phyloP scores from a whole-genome alignment of 2,329 filamentous ascomycete genomes.

The Tothia fuscella region DNA sequence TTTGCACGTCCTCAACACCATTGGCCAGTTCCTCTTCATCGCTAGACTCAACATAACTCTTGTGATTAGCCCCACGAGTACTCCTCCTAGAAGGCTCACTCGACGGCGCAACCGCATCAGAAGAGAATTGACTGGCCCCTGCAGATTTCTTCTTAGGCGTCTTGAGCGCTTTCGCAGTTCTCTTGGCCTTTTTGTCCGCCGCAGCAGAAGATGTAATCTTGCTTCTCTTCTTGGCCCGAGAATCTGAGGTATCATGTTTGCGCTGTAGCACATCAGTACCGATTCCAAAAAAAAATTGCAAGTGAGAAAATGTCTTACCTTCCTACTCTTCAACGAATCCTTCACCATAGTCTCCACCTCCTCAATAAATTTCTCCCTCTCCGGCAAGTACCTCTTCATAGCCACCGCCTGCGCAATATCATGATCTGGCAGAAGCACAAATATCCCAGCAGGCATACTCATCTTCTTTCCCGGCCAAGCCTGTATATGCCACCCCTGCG shows the following conservation, averaged over 20 bases:
- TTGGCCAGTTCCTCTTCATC: conserved; percentile 24
- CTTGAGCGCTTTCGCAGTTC: conserved; percentile 20
- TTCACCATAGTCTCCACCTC: conserved; percentile 67
- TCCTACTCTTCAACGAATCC: conserved; percentile 7
- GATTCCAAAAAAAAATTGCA: not conserved
- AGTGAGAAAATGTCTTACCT: conserved; percentile 1
- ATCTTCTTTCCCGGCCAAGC: conserved; percentile 71
- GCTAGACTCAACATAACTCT: conserved; percentile 34
- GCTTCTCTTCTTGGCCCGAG: conserved; percentile 24
- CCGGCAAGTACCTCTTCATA: conserved; percentile 71
- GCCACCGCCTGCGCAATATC: conserved; percentile 74
- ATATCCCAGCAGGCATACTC: conserved; percentile 62
- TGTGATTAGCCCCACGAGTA: conserved; percentile 26
- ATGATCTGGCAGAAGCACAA: conserved; percentile 62
- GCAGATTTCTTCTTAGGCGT: conserved; percentile 25
- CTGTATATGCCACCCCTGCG: conserved; percentile 75
- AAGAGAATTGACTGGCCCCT: conserved; percentile 11
- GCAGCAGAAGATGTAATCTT: conserved; percentile 18
- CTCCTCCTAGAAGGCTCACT: conserved; percentile 34
- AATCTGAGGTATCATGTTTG: conserved; percentile 15
- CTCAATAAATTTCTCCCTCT: conserved; percentile 58
- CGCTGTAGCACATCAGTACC: conserved; percentile 14
- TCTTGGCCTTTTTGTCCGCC: conserved; percentile 27
- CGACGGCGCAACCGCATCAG: conserved; percentile 18
- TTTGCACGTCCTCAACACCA: not conserved